Percentiles rank a stretch among this genome's conserved stretches.
Conservation (phyloP, 768 basidiomycete species). For the Lyophyllum semitale region DNA sequence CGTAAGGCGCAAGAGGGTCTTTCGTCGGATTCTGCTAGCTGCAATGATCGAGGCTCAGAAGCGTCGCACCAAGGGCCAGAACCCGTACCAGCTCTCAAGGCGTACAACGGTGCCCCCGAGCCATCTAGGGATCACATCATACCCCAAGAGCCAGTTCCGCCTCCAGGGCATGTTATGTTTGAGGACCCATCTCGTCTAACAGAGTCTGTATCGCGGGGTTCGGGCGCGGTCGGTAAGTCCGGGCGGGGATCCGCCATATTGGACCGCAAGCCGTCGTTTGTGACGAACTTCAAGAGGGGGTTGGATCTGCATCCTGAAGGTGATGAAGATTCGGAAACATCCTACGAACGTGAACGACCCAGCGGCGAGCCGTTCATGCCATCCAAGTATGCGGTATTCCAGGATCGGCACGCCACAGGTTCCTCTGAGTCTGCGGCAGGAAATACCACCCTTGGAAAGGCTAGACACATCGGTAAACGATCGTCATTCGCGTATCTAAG, state of each 20-base stretch:
- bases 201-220: not conserved
- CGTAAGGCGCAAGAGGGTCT: constrained; percentile 36
- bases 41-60: constrained; percentile 4
- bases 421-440: not conserved
- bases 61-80: not conserved
- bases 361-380: not conserved
- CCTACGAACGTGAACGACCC: no score
- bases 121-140: not conserved
- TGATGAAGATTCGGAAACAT: not conserved
- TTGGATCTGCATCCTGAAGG: not conserved
- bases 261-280: not conserved
- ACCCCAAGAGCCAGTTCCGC: not conserved
- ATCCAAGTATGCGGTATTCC: not conserved
- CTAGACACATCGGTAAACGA: not conserved
- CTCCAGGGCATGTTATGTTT: not conserved
- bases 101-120: not conserved
- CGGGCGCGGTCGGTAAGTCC: not conserved
- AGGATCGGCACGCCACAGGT: not conserved
- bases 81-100: not conserved
- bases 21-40: constrained; percentile 15
- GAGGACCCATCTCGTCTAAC: not conserved
- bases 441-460: not conserved
- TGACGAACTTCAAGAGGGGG: not conserved
- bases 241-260: not conserved
- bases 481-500: not conserved